These are phyloP conservation scores for Podaxis carcinomalis DNA, from an alignment of 768 basidiomycete species.

Conservation along the genomic window DNA sequence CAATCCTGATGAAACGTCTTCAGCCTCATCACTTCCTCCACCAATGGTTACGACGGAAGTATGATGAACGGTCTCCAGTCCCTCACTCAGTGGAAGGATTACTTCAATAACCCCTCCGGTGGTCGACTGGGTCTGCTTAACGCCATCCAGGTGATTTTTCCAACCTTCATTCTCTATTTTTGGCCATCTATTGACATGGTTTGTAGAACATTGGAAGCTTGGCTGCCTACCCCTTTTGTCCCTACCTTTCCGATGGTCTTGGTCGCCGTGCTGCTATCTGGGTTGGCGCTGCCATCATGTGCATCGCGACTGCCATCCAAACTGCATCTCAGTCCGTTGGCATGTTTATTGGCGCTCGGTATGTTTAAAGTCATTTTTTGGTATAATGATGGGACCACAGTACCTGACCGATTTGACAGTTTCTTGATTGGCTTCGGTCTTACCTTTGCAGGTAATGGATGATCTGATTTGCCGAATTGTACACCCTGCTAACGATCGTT, in stretches of 20 bases:
- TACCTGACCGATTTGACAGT: conserved; percentile 21
- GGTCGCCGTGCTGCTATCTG: conserved; percentile 66
- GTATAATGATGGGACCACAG: not conserved
- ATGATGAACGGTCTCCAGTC: conserved; percentile 82
- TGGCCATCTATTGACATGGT: not conserved
- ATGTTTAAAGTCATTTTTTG: conserved; percentile 15
- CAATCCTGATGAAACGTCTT: not conserved
- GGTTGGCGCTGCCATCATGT: conserved; percentile 70
- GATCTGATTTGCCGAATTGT: not conserved
- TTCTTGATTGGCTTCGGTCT: conserved; percentile 77
- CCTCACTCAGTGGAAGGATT: conserved; percentile 55
- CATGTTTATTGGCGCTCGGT: conserved; percentile 82
- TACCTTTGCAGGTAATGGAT: conserved; percentile 53
- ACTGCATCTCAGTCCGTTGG: conserved; percentile 66
- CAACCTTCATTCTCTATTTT: not conserved
- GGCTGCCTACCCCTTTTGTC: conserved; percentile 65
- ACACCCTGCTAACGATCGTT: conserved; percentile 8
- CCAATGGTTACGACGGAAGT: conserved; percentile 72
- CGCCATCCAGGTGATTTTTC: conserved; percentile 60
- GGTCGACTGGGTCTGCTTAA: conserved; percentile 64
- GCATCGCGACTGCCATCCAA: conserved; percentile 62
- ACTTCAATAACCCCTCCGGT: conserved; percentile 56
- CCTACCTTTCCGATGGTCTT: conserved; percentile 67
- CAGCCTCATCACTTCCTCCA: conserved; percentile 72
- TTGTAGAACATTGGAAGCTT: conserved; percentile 64